Conservation (phyloP, 2,329 filamentous ascomycete genomes). For the Fusarium sp. region DNA sequence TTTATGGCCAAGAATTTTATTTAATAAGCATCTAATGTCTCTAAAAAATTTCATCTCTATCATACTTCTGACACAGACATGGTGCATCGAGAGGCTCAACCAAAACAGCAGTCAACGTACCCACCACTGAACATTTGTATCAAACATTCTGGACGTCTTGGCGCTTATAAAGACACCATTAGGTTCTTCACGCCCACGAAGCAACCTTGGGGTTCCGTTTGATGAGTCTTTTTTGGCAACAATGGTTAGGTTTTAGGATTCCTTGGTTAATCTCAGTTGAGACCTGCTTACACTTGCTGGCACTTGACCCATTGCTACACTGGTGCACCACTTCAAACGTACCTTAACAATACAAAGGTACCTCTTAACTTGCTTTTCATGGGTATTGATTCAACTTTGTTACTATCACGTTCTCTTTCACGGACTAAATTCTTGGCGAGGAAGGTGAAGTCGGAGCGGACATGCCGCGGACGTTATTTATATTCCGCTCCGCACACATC, state of each 20-base stretch:
- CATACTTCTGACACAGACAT: background rate
- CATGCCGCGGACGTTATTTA: background rate
- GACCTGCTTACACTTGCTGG: background rate
- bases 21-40: too few species aligned
- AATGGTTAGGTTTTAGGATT: background rate
- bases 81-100: background rate
- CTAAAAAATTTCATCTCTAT: too few species aligned
- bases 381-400: background rate
- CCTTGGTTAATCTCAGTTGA: background rate
- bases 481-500: background rate
- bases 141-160: background rate
- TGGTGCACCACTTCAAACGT: background rate
- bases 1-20: too few species aligned
- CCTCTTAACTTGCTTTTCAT: background rate
- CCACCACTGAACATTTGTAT: background rate
- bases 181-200: too few species aligned
- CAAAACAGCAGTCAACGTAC: background rate
- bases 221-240: too few species aligned
- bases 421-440: background rate
- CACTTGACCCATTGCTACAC: background rate
- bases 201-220: fast-evolving
- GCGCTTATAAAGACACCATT: background rate
- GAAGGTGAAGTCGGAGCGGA: background rate
- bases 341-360: background rate
- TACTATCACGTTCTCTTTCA: background rate